Conservation (phyloP, 2,329 filamentous ascomycete species). For the Dactylonectria estremocensis region DNA sequence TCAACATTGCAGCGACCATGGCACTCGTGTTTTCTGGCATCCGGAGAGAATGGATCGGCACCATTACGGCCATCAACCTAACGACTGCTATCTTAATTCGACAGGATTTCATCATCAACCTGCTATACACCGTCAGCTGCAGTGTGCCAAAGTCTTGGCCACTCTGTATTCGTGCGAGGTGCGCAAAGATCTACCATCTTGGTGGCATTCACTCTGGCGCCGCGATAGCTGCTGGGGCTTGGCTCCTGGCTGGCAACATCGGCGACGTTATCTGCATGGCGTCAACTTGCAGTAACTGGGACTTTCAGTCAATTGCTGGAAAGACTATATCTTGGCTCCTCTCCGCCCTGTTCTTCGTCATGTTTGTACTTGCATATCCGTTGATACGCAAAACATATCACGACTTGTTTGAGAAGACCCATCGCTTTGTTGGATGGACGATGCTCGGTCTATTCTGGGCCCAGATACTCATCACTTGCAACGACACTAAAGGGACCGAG, state of each 20-base stretch:
- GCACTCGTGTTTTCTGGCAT: conserved; percentile 56
- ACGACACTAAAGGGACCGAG: conserved; percentile 56
- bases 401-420: conserved; percentile 78
- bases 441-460: conserved; percentile 77
- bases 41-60: conserved; percentile 56
- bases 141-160: conserved; percentile 63
- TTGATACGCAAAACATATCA: conserved; percentile 73
- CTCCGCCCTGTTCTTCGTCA: conserved; percentile 69
- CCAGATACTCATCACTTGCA: conserved; percentile 69
- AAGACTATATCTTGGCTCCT: conserved; percentile 71
- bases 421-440: conserved; percentile 81
- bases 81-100: conserved; percentile 65
- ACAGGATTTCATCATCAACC: conserved; percentile 69
- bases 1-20: conserved; percentile 65
- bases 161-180: conserved; percentile 61
- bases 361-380: conserved; percentile 76
- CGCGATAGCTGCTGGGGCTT: conserved; percentile 63
- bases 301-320: conserved; percentile 55
- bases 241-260: conserved; percentile 61
- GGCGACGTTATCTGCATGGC: conserved; percentile 42
- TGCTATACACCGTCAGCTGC: conserved; percentile 62
- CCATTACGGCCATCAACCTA: conserved; percentile 64
- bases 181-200: conserved; percentile 66
- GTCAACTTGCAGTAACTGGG: conserved; percentile 41
- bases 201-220: conserved; percentile 67